Percentiles rank a stretch among this genome's conserved stretches.
Evolutionary conservation across 2,329 filamentous ascomycete species (phyloP).

Genomic region (Beauveria medogensis): DNA sequence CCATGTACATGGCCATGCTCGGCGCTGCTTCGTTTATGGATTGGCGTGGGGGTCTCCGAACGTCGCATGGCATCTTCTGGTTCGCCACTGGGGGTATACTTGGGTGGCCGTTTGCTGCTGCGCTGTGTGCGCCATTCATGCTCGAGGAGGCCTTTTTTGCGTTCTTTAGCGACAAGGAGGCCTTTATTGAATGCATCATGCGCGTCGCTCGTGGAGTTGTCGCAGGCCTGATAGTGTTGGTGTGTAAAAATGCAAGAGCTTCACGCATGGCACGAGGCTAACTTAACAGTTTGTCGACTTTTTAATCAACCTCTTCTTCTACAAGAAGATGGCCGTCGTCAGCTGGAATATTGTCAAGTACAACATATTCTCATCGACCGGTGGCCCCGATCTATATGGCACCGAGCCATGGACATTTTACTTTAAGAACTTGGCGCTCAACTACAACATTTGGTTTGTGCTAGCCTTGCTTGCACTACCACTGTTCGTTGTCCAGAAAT

Average conservation of each 20-base stretch:
- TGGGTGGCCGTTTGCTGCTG: slow-evolving; percentile 91
- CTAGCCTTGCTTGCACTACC: slow-evolving; percentile 69
- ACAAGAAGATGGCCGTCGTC: slow-evolving; percentile 67
- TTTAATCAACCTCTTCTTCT: slow-evolving; percentile 73
- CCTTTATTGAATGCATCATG: slow-evolving; percentile 49
- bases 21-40: slow-evolving; percentile 87
- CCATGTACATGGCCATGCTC: slow-evolving; percentile 89
- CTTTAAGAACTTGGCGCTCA: slow-evolving; percentile 78
- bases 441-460: slow-evolving; percentile 93
- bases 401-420: slow-evolving; percentile 98
- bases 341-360: slow-evolving; percentile 92
- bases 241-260: slow-evolving; percentile 32
- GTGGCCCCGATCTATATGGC: slow-evolving; percentile 86
- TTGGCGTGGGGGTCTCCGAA: slow-evolving; percentile 72
- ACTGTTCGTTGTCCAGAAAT: slow-evolving; percentile 65
- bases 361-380: slow-evolving; percentile 79
- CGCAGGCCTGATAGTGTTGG: slow-evolving; percentile 59
- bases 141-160: slow-evolving; percentile 63
- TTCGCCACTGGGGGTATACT: slow-evolving; percentile 79
- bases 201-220: slow-evolving; percentile 60
- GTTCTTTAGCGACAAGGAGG: slow-evolving; percentile 45
- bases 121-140: slow-evolving; percentile 72
- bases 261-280: background rate
- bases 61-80: slow-evolving; percentile 78
- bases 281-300: slow-evolving; percentile 57